Evolutionary conservation across 2,329 filamentous ascomycete genomes (phyloP).

Genomic region (Teratosphaeria destructans): DNA sequence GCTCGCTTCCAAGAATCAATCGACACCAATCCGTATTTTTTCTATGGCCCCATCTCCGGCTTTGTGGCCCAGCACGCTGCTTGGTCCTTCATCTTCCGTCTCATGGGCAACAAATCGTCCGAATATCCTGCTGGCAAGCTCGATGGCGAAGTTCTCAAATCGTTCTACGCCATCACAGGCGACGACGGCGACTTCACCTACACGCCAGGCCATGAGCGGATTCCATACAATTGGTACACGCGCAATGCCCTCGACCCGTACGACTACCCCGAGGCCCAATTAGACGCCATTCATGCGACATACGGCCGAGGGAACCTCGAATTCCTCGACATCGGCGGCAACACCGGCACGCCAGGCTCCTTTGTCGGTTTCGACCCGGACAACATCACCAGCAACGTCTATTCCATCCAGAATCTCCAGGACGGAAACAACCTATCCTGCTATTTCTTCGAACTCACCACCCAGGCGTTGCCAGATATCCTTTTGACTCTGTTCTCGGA

Average conservation of each 20-base stretch:
- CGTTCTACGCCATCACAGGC: slow-evolving; percentile 25
- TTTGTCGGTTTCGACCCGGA: not conserved
- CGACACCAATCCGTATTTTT: slow-evolving; percentile 13
- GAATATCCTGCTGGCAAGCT: slow-evolving; percentile 22
- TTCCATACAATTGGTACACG: not conserved
- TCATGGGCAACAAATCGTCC: slow-evolving; percentile 24
- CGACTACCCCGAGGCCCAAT: not conserved
- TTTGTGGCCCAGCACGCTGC: slow-evolving; percentile 5
- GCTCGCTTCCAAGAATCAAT: slow-evolving; percentile 8
- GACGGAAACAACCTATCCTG: not conserved
- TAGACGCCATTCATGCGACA: not conserved
- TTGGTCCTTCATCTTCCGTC: slow-evolving; percentile 14
- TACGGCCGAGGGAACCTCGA: not conserved
- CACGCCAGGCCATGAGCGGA: slow-evolving; percentile 12
- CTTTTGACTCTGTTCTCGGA: not conserved
- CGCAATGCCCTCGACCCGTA: not conserved
- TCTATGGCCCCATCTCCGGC: slow-evolving; percentile 7
- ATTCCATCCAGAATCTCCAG: not conserved
- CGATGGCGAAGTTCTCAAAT: slow-evolving; percentile 22
- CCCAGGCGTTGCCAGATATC: not conserved
- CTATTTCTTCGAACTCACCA: not conserved
- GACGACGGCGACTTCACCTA: slow-evolving; percentile 16
- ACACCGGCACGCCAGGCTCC: not conserved
- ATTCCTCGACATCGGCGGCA: not conserved
- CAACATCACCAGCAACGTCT: not conserved